Base-by-base conservation (phyloP, 768 basidiomycete genomes). In the Mycena belliarum region DNA sequence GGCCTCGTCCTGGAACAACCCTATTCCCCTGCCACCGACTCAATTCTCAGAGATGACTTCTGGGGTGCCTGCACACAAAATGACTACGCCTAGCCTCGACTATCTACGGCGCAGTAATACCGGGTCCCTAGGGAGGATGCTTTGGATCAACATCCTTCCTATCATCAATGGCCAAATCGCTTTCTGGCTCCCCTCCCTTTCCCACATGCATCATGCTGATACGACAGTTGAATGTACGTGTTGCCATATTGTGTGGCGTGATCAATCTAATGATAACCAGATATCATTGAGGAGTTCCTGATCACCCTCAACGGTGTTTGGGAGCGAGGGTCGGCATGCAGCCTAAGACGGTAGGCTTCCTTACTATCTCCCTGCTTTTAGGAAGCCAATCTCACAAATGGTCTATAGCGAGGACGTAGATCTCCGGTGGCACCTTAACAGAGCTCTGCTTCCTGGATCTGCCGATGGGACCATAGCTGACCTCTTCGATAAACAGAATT, bases 381-480 rank as follows among this genome's bases (percentile, higher is more conserved):
- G n/a, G n/a, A n/a, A n/a, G n/a, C n/a, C n/a, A n/a, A n/a, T n/a
- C n/a, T n/a, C 23, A 41, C 24, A 14, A 41, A 41, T 6, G 28
- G 25, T 23, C 6, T 20, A 8, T 14, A 55, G 54, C 4, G 16
- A n/a, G 7, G 54, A 55, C 25, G 46, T 55, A 16, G 23, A 46
- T 21, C 32, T 55, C 16, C 38, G 23, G 14, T 55, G 54, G 54
- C 54, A 55, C 38, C 28, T 32, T 18, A 41, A 48, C 21, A 33
- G 32, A 11, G 48, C 40, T 38, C 33, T 48, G 8, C 46, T 55
- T 40, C 54, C 46, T 5, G 54, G 46, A 7, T 21, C 54, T 15
- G 11, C 43, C 2, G 16, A 47, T 10, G 54, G 46, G 3, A 55
- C 45, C 9, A 40, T 55, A 8, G 54, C 45, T 15, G 26, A 48